phyloP scores from a whole-genome alignment of 139 green algal species.

The Monoraphidium neglectum region DNA sequence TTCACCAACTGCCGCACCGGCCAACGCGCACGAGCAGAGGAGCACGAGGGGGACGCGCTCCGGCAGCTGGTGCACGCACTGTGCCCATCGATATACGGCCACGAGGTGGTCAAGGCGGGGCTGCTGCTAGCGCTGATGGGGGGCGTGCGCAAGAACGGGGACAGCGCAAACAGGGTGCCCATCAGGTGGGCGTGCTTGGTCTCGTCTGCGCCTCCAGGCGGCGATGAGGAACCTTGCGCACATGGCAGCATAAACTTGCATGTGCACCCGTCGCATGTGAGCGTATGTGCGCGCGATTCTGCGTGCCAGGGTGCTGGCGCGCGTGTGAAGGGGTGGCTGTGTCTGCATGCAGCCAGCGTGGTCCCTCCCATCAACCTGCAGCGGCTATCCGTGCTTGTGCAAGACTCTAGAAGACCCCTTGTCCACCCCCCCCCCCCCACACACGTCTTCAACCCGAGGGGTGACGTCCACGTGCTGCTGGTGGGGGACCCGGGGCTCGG shows the following conservation, averaged over 20 bases:
- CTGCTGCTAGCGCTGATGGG: constrained; percentile 90
- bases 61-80: constrained; percentile 81
- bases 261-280: no score
- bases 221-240: no score
- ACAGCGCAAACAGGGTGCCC: constrained; percentile 25
- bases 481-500: constrained; percentile 88
- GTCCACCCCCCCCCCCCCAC: not conserved
- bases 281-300: no score
- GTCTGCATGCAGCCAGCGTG: no score
- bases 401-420: not conserved
- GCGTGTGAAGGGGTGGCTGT: no score
- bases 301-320: no score
- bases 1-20: constrained; percentile 7
- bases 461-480: constrained; percentile 87
- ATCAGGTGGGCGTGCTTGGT: not conserved
- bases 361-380: not conserved
- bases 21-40: constrained; percentile 27
- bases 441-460: no score
- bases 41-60: constrained; percentile 69
- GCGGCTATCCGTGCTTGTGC: not conserved
- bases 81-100: constrained; percentile 88
- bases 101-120: constrained; percentile 91
- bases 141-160: constrained; percentile 76
- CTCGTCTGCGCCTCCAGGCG: no score
- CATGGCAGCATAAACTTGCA: no score